These are phyloP conservation scores for Penicillium paxilli DNA, from an alignment of 495 filamentous ascomycete genomes.

Conservation along the genomic window DNA sequence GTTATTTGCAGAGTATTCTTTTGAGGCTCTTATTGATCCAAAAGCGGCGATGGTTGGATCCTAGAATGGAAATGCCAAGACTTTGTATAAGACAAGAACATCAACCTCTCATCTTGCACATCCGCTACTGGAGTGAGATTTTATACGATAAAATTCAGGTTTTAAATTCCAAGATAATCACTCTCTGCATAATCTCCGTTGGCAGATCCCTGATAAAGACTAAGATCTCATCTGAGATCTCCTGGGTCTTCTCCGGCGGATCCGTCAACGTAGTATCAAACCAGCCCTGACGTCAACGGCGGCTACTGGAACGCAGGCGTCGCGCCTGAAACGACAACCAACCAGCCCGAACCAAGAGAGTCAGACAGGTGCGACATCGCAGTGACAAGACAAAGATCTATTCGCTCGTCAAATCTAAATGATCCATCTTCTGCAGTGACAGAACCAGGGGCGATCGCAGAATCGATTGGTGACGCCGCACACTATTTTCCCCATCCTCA, in stretches of 20 bases:
- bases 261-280: slow-evolving; percentile 20
- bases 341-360: slow-evolving; percentile 12
- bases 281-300: slow-evolving; percentile 42
- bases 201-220: no score
- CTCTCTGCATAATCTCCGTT: no score
- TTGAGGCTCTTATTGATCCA: no score
- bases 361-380: slow-evolving; percentile 1
- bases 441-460: background rate
- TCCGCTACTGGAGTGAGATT: no score
- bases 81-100: no score
- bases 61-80: no score
- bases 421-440: background rate
- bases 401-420: background rate
- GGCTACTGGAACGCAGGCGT: slow-evolving; percentile 25
- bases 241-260: slow-evolving; percentile 2
- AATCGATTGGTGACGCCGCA: slow-evolving; percentile 7
- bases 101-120: no score
- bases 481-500: background rate
- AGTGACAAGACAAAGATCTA: background rate
- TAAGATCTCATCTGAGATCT: no score
- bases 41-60: no score
- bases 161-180: no score
- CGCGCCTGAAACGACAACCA: slow-evolving; percentile 23
- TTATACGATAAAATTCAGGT: no score
- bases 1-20: no score